Evolutionary conservation across 495 filamentous ascomycete genomes (phyloP).

Genomic region (Aspergillus sparsus): DNA sequence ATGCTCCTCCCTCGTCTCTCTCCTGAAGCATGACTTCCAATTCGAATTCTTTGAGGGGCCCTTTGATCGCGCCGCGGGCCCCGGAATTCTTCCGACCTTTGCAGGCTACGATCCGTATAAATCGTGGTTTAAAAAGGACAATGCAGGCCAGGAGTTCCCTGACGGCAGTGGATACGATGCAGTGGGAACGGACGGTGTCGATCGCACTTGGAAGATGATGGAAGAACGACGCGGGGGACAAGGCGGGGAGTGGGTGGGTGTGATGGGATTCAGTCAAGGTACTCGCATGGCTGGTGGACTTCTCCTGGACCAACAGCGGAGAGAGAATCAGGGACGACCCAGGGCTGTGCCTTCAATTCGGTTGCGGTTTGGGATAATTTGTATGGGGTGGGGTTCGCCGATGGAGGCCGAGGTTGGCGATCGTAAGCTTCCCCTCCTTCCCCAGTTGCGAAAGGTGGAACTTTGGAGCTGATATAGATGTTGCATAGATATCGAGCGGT

Average conservation of each 20-base stretch:
- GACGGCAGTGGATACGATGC: constrained; percentile 25
- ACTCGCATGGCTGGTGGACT: constrained; percentile 57
- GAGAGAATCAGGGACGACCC: constrained; percentile 12
- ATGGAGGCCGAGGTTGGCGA: constrained; percentile 22
- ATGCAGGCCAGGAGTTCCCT: constrained; percentile 46
- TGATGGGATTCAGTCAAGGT: constrained; percentile 57
- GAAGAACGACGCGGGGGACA: constrained; percentile 45
- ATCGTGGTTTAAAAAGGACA: constrained; percentile 51
- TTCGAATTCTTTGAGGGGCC: constrained; percentile 37
- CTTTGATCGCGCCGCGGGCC: constrained; percentile 34
- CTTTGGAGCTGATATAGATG: background rate
- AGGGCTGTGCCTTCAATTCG: background rate
- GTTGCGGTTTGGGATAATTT: constrained; percentile 39
- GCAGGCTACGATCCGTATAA: constrained; percentile 55
- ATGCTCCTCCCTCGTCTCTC: constrained; percentile 24
- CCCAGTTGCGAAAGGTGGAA: background rate
- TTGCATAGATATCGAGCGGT: background rate
- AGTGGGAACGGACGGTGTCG: constrained; percentile 23
- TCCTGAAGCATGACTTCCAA: constrained; percentile 28
- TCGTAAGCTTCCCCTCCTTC: constrained; percentile 10
- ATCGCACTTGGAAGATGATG: constrained; percentile 27
- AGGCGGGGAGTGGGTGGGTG: constrained; percentile 57
- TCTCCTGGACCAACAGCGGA: constrained; percentile 53
- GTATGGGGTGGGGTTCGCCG: constrained; percentile 22
- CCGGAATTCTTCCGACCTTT: constrained; percentile 37